Evolutionary conservation across 2,329 filamentous ascomycete species (phyloP).

Genomic region (Metarhizium guizhouense): DNA sequence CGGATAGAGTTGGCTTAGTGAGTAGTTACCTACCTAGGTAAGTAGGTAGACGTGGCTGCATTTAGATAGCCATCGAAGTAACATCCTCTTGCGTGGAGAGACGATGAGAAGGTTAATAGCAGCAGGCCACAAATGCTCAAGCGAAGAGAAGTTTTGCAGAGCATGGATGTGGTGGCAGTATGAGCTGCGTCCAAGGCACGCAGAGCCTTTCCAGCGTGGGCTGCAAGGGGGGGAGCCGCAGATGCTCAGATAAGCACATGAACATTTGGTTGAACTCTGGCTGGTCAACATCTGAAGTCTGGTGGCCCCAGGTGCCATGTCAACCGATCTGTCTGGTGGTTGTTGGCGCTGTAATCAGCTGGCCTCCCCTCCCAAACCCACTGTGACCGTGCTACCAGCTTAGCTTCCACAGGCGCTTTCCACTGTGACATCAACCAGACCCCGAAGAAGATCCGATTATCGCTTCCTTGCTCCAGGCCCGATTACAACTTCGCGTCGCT

Average conservation of each 20-base stretch:
- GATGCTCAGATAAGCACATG: not conserved
- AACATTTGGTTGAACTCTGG: no score
- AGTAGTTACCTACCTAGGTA: not conserved
- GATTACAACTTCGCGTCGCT: not conserved
- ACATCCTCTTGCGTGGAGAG: not conserved
- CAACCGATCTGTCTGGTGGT: no score
- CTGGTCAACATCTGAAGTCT: no score
- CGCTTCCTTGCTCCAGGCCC: conserved; percentile 11
- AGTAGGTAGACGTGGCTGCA: not conserved
- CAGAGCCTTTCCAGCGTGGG: not conserved
- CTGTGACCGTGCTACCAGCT: not conserved
- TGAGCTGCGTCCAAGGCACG: not conserved
- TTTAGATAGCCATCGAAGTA: not conserved
- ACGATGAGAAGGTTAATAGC: not conserved
- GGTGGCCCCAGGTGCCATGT: no score
- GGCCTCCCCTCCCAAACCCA: no score
- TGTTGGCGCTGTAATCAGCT: no score
- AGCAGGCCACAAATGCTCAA: not conserved
- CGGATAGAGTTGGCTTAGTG: not conserved
- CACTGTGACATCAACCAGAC: conserved; percentile 5
- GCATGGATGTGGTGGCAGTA: not conserved
- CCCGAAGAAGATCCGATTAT: conserved; percentile 21
- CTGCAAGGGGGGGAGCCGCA: not conserved
- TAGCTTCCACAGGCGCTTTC: not conserved
- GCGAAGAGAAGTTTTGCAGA: not conserved